A percentile compares a stretch with the other conserved stretches of the same genome.
Evolutionary conservation across 202 grass and related monocot genomes (phyloP).

Genomic region (Schoenoplectus triqueter): DNA sequence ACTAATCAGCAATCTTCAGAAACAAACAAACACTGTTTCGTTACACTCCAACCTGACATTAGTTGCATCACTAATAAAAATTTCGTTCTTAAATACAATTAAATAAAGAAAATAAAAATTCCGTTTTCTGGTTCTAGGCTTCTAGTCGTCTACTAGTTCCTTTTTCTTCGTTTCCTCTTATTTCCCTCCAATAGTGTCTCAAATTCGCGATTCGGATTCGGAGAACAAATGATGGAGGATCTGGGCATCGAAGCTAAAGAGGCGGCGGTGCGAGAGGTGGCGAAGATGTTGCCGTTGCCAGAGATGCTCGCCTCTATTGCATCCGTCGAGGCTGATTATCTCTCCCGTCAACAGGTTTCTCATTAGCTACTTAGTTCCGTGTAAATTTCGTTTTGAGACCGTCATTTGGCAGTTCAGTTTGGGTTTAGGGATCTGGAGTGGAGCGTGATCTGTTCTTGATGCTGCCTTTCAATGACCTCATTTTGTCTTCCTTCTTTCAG

Average conservation of each 20-base stretch:
- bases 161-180: neutral
- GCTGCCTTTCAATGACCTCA: neutral
- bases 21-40: neutral
- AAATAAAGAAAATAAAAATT: conserved; percentile 20
- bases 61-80: neutral
- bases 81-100: neutral
- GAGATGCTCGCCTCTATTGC: conserved; percentile 88
- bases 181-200: neutral
- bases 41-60: conserved; percentile 28
- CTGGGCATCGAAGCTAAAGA: conserved; percentile 98
- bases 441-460: neutral
- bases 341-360: conserved; percentile 87
- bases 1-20: neutral
- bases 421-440: conserved; percentile 15
- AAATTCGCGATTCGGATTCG: conserved; percentile 23
- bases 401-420: neutral
- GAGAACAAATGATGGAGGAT: conserved; percentile 68
- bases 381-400: conserved; percentile 3
- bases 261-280: conserved; percentile 93
- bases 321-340: conserved; percentile 93
- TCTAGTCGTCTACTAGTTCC: neutral
- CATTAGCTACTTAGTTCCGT: conserved; percentile 34
- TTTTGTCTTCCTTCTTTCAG: neutral
- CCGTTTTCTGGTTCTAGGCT: neutral
- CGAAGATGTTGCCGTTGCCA: conserved; percentile 85